A percentile compares a stretch with the other conserved stretches of the same genome.
Conservation (phyloP, 2,329 filamentous ascomycete species). For the Beauveria bassiana region DNA sequence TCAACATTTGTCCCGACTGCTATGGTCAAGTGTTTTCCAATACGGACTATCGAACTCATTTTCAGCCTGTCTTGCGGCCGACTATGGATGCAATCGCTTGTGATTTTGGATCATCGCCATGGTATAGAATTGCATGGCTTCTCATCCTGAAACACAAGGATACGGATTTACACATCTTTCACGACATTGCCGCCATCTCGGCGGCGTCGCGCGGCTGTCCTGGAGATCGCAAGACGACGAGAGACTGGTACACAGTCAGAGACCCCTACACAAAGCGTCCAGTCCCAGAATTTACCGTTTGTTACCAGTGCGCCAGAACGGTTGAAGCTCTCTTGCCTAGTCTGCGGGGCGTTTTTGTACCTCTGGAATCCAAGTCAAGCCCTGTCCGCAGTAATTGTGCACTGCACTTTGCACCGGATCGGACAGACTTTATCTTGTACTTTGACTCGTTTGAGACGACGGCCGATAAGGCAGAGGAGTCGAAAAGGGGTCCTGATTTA, state of each 20-base stretch:
- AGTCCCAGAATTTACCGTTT: slow-evolving; percentile 67
- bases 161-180: slow-evolving; percentile 60
- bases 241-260: slow-evolving; percentile 68
- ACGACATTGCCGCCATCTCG: slow-evolving; percentile 55
- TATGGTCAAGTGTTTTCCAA: slow-evolving; percentile 61
- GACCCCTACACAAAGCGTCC: slow-evolving; percentile 58
- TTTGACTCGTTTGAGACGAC: slow-evolving; percentile 53
- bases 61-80: slow-evolving; percentile 50
- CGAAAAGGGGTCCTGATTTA: slow-evolving; percentile 44
- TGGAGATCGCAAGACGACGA: slow-evolving; percentile 44
- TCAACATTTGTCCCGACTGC: slow-evolving; percentile 79
- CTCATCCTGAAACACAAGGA: slow-evolving; percentile 65
- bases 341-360: slow-evolving; percentile 58
- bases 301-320: slow-evolving; percentile 63
- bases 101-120: slow-evolving; percentile 68
- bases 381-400: slow-evolving; percentile 54
- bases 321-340: slow-evolving; percentile 68
- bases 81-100: slow-evolving; percentile 57
- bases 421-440: slow-evolving; percentile 49
- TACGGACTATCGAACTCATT: slow-evolving; percentile 59
- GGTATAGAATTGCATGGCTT: slow-evolving; percentile 79
- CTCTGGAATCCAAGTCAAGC: slow-evolving; percentile 38
- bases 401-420: slow-evolving; percentile 50
- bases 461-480: slow-evolving; percentile 42
- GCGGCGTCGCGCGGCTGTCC: slow-evolving; percentile 46